Evolutionary conservation across 805 yeast genomes (phyloP).

Genomic region (Barnettozyma siamensis): DNA sequence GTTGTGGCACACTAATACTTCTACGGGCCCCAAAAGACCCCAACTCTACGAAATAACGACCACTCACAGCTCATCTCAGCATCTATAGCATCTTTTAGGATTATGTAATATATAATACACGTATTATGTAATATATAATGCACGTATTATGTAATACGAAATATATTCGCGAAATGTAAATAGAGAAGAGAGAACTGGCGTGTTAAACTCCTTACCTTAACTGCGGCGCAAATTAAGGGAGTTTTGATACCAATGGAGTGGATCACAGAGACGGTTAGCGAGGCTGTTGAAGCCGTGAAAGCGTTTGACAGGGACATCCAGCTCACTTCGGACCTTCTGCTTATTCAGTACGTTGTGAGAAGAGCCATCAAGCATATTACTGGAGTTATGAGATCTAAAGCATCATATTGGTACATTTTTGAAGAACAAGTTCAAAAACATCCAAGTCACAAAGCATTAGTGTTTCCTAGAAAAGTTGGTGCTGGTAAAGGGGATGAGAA

Average conservation of each 20-base stretch:
- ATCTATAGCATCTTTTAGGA: no score
- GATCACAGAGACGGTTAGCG: neutral
- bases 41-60: no score
- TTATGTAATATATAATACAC: no score
- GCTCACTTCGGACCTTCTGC: constrained; percentile 12
- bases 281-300: neutral
- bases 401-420: constrained; percentile 63
- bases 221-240: no score
- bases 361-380: constrained; percentile 15
- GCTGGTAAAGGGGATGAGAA: constrained; percentile 41
- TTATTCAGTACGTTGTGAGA: constrained; percentile 19
- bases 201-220: no score
- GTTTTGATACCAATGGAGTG: constrained; percentile 2
- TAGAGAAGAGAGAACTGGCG: no score
- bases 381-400: constrained; percentile 7
- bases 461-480: constrained; percentile 42
- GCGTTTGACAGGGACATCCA: constrained; percentile 5
- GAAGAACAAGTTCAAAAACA: constrained; percentile 46
- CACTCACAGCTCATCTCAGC: no score
- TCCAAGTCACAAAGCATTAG: constrained; percentile 53
- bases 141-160: no score
- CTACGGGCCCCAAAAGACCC: no score
- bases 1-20: constrained; percentile 3
- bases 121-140: no score
- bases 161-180: neutral